These are phyloP conservation scores for Alopecurus myosuroides DNA, from an alignment of 176 grass and related monocot genomes.

Conservation along the genomic window DNA sequence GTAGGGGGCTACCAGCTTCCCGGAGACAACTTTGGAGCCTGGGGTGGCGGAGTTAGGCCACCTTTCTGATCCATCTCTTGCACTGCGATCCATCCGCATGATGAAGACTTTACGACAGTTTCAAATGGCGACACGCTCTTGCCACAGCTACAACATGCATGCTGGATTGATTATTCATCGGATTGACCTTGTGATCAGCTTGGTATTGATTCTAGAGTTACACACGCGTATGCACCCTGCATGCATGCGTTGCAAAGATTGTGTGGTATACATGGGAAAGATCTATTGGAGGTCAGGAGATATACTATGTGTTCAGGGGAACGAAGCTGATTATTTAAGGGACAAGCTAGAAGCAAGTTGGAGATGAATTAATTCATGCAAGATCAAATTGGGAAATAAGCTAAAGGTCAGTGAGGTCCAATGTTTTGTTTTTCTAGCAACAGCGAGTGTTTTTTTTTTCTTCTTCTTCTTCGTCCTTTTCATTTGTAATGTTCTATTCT, in stretches of 20 bases:
- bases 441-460: slow-evolving; percentile 16
- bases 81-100: background rate
- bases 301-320: background rate
- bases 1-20: slow-evolving; percentile 62
- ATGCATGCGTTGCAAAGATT: slow-evolving; percentile 25
- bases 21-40: slow-evolving; percentile 62
- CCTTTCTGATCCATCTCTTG: slow-evolving; percentile 48
- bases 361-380: slow-evolving; percentile 14
- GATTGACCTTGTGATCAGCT: slow-evolving; percentile 7
- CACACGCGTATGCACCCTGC: slow-evolving; percentile 1
- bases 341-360: background rate
- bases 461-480: background rate
- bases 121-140: background rate
- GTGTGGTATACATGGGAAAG: background rate
- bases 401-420: slow-evolving; percentile 46
- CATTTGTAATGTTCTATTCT: slow-evolving; percentile 51
- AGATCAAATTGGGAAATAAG: slow-evolving; percentile 31
- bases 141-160: background rate
- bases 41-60: slow-evolving; percentile 67
- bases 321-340: background rate
- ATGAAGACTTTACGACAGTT: slow-evolving; percentile 7
- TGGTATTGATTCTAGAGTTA: background rate
- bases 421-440: slow-evolving; percentile 46
- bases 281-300: background rate
- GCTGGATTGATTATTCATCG: slow-evolving; percentile 29